Evolutionary conservation across 2,329 filamentous ascomycete genomes (phyloP).

Genomic region (Hymenotorrendiella dingleyae): DNA sequence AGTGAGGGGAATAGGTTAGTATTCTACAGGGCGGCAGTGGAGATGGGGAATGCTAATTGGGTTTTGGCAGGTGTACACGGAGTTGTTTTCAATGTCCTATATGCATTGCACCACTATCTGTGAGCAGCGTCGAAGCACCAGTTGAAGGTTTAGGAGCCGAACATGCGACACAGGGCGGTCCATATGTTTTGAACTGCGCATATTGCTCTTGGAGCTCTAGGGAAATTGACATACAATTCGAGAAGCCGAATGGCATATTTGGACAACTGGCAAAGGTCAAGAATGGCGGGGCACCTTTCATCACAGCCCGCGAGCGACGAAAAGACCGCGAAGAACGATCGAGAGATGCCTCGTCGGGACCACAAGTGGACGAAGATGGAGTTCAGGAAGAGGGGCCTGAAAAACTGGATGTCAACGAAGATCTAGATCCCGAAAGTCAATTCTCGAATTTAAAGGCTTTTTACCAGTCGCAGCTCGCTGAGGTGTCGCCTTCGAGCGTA

Average conservation of each 20-base stretch:
- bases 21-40: neutral
- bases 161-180: conserved; percentile 40
- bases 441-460: conserved; percentile 73
- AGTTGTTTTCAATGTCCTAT: conserved; percentile 95
- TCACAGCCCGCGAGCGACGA: conserved; percentile 40
- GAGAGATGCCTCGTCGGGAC: conserved; percentile 14
- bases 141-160: conserved; percentile 29
- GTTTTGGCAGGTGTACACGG: conserved; percentile 68
- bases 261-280: conserved; percentile 69
- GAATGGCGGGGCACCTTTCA: conserved; percentile 49
- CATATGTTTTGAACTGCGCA: conserved; percentile 76
- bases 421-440: conserved; percentile 58
- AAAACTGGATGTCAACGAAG: conserved; percentile 26
- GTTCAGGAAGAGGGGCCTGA: conserved; percentile 30
- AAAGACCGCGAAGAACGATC: conserved; percentile 24
- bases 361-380: conserved; percentile 24
- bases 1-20: conserved; percentile 84
- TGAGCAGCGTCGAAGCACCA: conserved; percentile 60
- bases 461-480: conserved; percentile 72
- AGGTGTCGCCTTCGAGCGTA: conserved; percentile 46
- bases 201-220: conserved; percentile 92
- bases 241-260: conserved; percentile 81
- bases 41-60: conserved; percentile 4
- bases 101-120: conserved; percentile 73
- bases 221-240: conserved; percentile 86